A percentile compares a stretch with the other conserved stretches of the same genome.
Conservation (phyloP, 2,329 filamentous ascomycete species). For the Penicillium sp. region DNA sequence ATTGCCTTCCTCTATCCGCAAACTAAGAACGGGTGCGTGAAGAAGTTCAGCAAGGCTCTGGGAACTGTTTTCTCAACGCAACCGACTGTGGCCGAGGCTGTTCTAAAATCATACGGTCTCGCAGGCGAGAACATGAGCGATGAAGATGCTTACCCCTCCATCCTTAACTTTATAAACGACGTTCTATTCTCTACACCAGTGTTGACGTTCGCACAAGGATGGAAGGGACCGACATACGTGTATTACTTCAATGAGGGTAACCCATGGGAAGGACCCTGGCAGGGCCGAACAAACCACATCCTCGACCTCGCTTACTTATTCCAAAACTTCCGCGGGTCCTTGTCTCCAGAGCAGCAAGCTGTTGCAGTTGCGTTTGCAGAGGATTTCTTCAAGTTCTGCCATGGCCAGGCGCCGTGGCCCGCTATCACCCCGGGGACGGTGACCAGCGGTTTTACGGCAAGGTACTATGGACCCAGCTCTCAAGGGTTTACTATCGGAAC, state of each 20-base stretch:
- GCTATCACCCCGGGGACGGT: constrained; percentile 25
- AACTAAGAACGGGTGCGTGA: constrained; percentile 28
- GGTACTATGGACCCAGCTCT: constrained; percentile 34
- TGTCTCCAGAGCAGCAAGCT: constrained; percentile 38
- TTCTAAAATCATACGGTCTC: constrained; percentile 49
- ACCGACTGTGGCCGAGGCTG: constrained; percentile 29
- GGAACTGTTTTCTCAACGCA: constrained; percentile 28
- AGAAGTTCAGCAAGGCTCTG: constrained; percentile 29
- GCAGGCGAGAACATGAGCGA: constrained; percentile 38
- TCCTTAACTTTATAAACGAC: constrained; percentile 53
- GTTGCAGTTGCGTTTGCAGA: constrained; percentile 41
- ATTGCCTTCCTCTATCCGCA: constrained; percentile 35
- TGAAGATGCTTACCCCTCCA: constrained; percentile 46
- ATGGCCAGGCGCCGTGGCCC: constrained; percentile 42
- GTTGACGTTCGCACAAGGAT: constrained; percentile 46
- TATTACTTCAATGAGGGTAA: constrained; percentile 56
- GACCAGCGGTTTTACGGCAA: constrained; percentile 28
- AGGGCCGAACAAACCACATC: constrained; percentile 50
- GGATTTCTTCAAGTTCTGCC: constrained; percentile 46
- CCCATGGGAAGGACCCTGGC: constrained; percentile 51
- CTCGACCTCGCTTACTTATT: constrained; percentile 53
- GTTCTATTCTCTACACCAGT: constrained; percentile 53
- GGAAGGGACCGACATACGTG: constrained; percentile 41
- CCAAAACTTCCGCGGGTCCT: constrained; percentile 51
- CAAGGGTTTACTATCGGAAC: constrained; percentile 13